Base-by-base conservation (phyloP, 495 filamentous ascomycete species). In the Pyrenopolyporus hunteri region DNA sequence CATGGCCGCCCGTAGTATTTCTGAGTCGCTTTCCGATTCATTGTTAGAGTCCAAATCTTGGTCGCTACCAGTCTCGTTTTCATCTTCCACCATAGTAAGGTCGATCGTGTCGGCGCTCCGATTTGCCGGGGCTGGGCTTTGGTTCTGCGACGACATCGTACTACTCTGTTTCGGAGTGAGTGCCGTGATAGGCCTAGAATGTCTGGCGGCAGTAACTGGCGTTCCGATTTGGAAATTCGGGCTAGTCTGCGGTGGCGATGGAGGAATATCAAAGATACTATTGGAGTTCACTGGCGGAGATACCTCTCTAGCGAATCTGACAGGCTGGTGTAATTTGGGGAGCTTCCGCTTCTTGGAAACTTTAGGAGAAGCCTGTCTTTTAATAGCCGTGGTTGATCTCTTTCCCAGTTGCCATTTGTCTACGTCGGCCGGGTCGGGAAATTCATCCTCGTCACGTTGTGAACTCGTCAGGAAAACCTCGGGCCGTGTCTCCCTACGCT, bases 1-100 rank as follows among this genome's bases (percentile, higher is more conserved):
- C 40, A 79, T 74, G 32, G 58, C 45, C 39, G 60, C 66, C 10
- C 75, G 80, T 19, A 80, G 66, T 14, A 74, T 62, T 16, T 82
- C 74, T 0, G 76, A 74, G 6, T 80, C 81, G 33, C 74, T 78
- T n/a, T 69, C 72, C 5, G 72, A 73, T 25, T 64, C 52, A 52
- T 32, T 62, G 7, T 64, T 64, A 31, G 66, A 65, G 14, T 57
- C 67, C 11, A 45, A 46, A 5, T 22, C 49, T 39, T 51, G 49
- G 14, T 45, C 59, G 31, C 53, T 44, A 16, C 49, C 37, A 7
- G 48, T 39, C 20, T 46, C 49, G 31, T 39, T 49, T 20, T 54
- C 53, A 9, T 69, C 57, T 31, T 54, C 66, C 3, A 61, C 25
- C 10, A 57, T 44, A 5, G 67, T 69, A 2, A 72, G 63, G 33